Percentiles rank a stretch among this genome's conserved stretches.
phyloP scores from a whole-genome alignment of 371 early-diverging fungal species.

The Lichtheimia ramosa region DNA sequence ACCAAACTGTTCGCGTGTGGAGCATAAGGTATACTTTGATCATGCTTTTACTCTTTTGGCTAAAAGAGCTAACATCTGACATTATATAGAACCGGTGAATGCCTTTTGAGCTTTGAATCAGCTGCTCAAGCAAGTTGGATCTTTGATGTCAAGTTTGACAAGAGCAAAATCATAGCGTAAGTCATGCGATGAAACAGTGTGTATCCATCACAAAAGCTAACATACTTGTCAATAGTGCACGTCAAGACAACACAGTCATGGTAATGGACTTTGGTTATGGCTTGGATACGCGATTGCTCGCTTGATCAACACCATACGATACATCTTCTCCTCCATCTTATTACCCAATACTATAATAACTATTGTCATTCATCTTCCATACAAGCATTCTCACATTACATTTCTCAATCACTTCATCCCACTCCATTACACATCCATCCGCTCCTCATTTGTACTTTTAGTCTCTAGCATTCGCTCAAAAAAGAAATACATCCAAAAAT shows the following conservation, averaged over 20 bases:
- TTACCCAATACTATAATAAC: no score
- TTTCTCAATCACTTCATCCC: no score
- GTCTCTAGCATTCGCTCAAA: no score
- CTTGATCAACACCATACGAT: no score
- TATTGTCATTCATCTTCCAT: no score
- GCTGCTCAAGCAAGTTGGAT: conserved; percentile 85
- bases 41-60: background rate
- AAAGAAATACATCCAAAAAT: no score
- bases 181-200: background rate
- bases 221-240: conserved; percentile 42
- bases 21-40: conserved; percentile 45
- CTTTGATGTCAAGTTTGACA: conserved; percentile 87
- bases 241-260: conserved; percentile 78
- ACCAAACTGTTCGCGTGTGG: conserved; percentile 95
- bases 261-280: conserved; percentile 81
- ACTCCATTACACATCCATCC: no score
- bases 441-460: no score
- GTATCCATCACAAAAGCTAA: background rate
- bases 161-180: conserved; percentile 75
- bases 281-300: conserved; percentile 17
- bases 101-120: conserved; percentile 59
- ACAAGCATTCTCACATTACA: no score
- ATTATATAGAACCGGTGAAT: conserved; percentile 50
- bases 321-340: no score
- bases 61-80: no score